Evolutionary conservation across 257 asterid genomes (phyloP).

Genomic region (Capsicum chinense): DNA sequence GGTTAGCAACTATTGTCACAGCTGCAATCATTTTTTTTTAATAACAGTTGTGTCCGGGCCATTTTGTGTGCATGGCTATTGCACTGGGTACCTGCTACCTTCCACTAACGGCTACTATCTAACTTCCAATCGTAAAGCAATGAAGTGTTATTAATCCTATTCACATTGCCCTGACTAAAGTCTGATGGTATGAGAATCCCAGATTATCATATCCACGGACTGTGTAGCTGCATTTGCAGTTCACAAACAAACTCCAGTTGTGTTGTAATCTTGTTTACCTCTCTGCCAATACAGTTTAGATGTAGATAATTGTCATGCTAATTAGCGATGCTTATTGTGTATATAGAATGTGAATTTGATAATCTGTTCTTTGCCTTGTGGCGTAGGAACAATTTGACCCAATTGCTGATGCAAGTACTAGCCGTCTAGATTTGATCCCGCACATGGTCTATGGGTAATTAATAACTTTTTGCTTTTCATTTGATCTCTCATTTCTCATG

Average conservation of each 20-base stretch:
- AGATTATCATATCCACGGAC: not conserved
- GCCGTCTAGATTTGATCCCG: constrained; percentile 78
- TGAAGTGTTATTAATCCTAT: not conserved
- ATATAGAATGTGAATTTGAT: not conserved
- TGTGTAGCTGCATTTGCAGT: not conserved
- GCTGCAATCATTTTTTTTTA: not conserved
- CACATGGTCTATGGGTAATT: constrained; percentile 83
- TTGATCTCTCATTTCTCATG: constrained; percentile 13
- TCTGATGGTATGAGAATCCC: not conserved
- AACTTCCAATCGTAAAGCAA: constrained; percentile 7
- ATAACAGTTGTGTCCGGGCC: not conserved
- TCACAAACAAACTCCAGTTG: not conserved
- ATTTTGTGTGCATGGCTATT: not conserved
- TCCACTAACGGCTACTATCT: not conserved
- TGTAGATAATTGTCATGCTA: constrained; percentile 5
- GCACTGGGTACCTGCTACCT: not conserved
- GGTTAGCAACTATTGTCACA: not conserved
- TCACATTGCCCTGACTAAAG: not conserved
- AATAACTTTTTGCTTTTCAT: not conserved
- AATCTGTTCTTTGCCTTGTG: constrained; percentile 21
- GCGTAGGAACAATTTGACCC: constrained; percentile 85
- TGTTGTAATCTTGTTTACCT: not conserved
- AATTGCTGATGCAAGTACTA: constrained; percentile 71
- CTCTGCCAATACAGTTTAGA: not conserved
- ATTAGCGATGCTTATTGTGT: not conserved